Conservation (phyloP, 2,329 filamentous ascomycete genomes). For the Diaporthe sp. region DNA sequence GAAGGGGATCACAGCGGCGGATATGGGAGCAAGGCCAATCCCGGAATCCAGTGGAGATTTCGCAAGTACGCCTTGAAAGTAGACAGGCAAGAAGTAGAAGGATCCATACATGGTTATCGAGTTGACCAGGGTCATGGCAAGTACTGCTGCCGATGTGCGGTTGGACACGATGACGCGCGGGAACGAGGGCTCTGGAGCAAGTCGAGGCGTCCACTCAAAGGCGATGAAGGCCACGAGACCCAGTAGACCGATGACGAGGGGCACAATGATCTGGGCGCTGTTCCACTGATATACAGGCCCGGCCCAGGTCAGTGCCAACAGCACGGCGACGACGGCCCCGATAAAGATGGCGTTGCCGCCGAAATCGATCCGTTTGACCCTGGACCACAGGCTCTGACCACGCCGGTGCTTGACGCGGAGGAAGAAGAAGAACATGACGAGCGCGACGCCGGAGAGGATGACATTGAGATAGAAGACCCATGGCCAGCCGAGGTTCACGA, state of each 20-base stretch:
- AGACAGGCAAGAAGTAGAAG: slow-evolving; percentile 59
- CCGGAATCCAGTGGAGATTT: slow-evolving; percentile 51
- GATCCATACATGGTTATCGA: slow-evolving; percentile 54
- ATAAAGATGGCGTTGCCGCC: slow-evolving; percentile 43
- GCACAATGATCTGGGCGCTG: background rate
- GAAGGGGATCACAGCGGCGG: background rate
- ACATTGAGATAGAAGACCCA: background rate
- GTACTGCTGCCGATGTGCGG: slow-evolving; percentile 53
- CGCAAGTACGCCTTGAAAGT: slow-evolving; percentile 59
- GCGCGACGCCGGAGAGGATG: background rate
- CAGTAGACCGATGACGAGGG: background rate
- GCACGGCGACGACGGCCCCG: slow-evolving; percentile 35
- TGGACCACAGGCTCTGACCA: background rate
- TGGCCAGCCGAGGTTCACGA: background rate
- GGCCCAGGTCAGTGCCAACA: slow-evolving; percentile 44
- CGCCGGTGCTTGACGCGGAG: background rate
- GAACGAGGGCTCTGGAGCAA: slow-evolving; percentile 51
- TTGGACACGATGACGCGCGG: slow-evolving; percentile 61
- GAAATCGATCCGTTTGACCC: slow-evolving; percentile 40
- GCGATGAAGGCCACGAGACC: background rate
- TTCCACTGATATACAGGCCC: slow-evolving; percentile 42
- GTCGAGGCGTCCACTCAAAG: background rate
- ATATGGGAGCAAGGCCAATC: slow-evolving; percentile 48
- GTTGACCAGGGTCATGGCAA: slow-evolving; percentile 55
- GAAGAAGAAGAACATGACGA: slow-evolving; percentile 7